Evolutionary conservation across 345 rosid species (phyloP), one percentile per base, ranked within the genome.

Genomic region (Citrus sp.): DNA sequence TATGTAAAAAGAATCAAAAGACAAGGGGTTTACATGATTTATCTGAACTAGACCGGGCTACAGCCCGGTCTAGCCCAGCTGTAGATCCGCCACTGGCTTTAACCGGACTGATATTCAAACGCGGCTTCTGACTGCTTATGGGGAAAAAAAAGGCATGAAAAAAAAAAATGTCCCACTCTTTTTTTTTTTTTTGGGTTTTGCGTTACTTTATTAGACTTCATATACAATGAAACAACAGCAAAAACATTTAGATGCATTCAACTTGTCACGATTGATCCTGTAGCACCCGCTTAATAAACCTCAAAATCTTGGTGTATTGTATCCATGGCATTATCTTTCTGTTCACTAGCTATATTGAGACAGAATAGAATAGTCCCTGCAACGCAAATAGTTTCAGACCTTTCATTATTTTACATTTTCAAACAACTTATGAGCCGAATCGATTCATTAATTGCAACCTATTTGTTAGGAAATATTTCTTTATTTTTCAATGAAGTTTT

Each of bases 31-130:
- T 28, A 28, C 0, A 28, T 28, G 30, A 28, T 28, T 27, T 27
- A 1, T 27, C 28, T 27, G 28, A 1, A 27, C 28, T 27, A 27
- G 28, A 27, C 2, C 28, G 28, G 28, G 28, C 28, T 27, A 1
- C 1, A 27, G 28, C 28, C 28, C 28, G 28, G 28, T 27, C 28
- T 27, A 27, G 28, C 28, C 28, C 28, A 27, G 28, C 28, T 27
- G 1, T 27, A 27, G 28, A 27, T 27, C 28, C 2, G 28, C 28
- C 28, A 27, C 28, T 27, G 28, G 92, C 92, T 38, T 83, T 38
- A 84, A 16, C 95, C 93, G 2, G 91, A 42, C 25, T 91, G 93
- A 61, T 79, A 87, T n/a, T 84, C 83, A 60, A 91, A 83, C 75
- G 86, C 91, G n/a, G 79, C 87, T 1, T 72, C 77, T 24, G 12